phyloP scores from a whole-genome alignment of 148 eudicot species.

The Heliosperma pusillum region DNA sequence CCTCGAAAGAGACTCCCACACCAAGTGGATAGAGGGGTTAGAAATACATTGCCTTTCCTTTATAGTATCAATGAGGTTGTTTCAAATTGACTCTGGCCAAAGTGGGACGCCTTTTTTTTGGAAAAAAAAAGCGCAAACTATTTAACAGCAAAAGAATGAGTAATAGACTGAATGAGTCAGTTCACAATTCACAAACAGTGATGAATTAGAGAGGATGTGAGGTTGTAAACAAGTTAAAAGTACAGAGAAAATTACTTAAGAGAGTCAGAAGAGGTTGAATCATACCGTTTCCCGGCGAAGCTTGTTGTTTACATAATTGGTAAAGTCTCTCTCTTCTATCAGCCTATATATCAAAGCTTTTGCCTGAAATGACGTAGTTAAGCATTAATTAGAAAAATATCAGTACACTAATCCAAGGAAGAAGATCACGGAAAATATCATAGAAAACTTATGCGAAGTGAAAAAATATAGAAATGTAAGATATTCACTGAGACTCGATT shows the following conservation, averaged over 20 bases:
- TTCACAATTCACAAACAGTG: not conserved
- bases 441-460: not conserved
- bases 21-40: too few relatives aligned
- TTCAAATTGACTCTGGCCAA: too few relatives aligned
- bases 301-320: constrained; percentile 55
- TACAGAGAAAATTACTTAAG: not conserved
- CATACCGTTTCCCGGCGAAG: constrained; percentile 81
- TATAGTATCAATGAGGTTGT: too few relatives aligned
- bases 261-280: not conserved
- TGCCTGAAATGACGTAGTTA: constrained; percentile 35
- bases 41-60: too few relatives aligned
- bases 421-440: too few relatives aligned
- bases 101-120: too few relatives aligned
- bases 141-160: too few relatives aligned
- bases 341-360: constrained; percentile 56
- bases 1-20: too few relatives aligned
- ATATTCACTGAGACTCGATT: too few relatives aligned
- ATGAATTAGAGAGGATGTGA: not conserved
- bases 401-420: not conserved
- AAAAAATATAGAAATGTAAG: not conserved
- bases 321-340: constrained; percentile 62
- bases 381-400: not conserved
- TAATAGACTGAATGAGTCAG: not conserved
- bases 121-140: too few relatives aligned
- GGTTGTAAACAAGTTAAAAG: not conserved